These are phyloP conservation scores for Hericium erinaceus DNA, from an alignment of 768 basidiomycete genomes.

Conservation along the genomic window DNA sequence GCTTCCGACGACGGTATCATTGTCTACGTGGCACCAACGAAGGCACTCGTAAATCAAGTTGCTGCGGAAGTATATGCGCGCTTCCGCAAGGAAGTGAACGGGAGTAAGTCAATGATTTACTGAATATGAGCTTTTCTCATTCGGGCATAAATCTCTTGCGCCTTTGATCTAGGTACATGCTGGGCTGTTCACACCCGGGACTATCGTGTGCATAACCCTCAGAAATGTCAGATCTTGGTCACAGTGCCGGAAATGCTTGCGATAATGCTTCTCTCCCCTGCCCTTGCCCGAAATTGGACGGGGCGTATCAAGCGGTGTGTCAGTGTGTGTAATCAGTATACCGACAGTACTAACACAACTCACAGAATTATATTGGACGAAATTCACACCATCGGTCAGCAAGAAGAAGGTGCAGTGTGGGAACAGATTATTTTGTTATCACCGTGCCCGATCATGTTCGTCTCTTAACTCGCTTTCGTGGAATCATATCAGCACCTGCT, in stretches of 20 bases:
- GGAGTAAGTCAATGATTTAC: constrained; percentile 26
- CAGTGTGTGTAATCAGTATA: too few species aligned
- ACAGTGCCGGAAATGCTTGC: constrained; percentile 67
- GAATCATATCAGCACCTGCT: background rate
- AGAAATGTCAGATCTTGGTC: constrained; percentile 63
- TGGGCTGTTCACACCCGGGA: constrained; percentile 65
- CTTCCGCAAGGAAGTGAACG: constrained; percentile 46
- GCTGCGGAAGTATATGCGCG: constrained; percentile 68
- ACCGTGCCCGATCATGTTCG: constrained; percentile 65
- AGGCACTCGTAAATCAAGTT: constrained; percentile 63
- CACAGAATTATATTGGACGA: constrained; percentile 62
- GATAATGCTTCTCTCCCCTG: constrained; percentile 61
- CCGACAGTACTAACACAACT: too few species aligned
- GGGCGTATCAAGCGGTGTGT: constrained; percentile 46
- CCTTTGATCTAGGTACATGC: constrained; percentile 33
- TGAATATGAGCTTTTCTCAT: background rate
- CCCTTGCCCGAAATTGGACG: constrained; percentile 51
- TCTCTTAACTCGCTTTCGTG: constrained; percentile 10
- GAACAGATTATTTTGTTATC: constrained; percentile 65
- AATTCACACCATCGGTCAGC: constrained; percentile 61
- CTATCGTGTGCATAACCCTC: constrained; percentile 50
- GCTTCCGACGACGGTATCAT: constrained; percentile 57
- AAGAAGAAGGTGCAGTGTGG: constrained; percentile 63
- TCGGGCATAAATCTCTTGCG: background rate
- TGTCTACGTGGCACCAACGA: constrained; percentile 69